phyloP scores from a whole-genome alignment of 768 basidiomycete species.

The Suillus variegatus region DNA sequence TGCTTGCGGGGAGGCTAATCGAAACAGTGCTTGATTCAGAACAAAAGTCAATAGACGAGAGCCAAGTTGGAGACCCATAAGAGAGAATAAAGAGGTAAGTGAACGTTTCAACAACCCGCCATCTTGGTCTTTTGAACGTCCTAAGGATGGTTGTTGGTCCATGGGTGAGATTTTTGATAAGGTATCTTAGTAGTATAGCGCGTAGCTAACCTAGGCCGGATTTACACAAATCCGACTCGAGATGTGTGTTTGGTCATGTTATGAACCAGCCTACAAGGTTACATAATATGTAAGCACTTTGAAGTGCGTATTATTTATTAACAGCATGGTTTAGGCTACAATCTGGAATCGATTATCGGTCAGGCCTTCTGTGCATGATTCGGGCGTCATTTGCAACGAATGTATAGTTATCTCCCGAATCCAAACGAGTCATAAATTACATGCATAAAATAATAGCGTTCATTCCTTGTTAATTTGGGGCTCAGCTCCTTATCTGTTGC shows the following conservation, averaged over 20 bases:
- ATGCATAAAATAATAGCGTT: too few relatives aligned
- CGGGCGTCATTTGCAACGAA: too few relatives aligned
- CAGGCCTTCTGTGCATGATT: too few relatives aligned
- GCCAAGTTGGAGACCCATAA: conserved; percentile 85
- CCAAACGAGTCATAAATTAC: too few relatives aligned
- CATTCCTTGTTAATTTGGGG: too few relatives aligned
- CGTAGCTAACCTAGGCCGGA: too few relatives aligned
- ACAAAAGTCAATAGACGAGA: conserved; percentile 85
- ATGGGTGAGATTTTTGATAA: neutral
- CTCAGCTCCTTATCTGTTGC: too few relatives aligned
- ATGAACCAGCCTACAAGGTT: neutral
- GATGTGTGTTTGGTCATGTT: conserved; percentile 6
- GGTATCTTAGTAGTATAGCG: neutral
- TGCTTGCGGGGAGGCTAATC: conserved; percentile 79
- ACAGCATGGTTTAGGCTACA: too few relatives aligned
- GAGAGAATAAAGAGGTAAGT: conserved; percentile 52
- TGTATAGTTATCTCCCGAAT: too few relatives aligned
- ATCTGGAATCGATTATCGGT: too few relatives aligned
- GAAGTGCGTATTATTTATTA: too few relatives aligned
- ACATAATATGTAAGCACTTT: too few relatives aligned
- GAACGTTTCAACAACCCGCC: conserved; percentile 27
- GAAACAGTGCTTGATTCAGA: conserved; percentile 86
- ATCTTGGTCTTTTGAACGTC: conserved; percentile 4
- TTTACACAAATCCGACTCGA: neutral
- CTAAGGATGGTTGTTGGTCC: neutral